These are phyloP conservation scores for Solanum bukasovii DNA, from an alignment of 257 asterid species.

Conservation along the genomic window DNA sequence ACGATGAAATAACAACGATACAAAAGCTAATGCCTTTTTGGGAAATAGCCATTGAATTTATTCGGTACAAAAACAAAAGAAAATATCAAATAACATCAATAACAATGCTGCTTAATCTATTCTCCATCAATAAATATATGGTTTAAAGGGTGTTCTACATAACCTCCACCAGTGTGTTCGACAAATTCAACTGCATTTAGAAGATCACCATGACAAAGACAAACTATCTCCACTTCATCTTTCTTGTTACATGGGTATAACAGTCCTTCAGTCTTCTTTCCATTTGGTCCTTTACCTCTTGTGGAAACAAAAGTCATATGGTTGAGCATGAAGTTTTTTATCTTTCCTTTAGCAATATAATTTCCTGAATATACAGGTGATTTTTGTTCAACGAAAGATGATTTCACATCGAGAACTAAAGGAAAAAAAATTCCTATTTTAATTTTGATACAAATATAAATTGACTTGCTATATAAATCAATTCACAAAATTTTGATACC, in stretches of 20 bases:
- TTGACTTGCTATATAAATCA: too few species aligned
- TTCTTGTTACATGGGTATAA: conserved; percentile 44
- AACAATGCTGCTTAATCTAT: too few species aligned
- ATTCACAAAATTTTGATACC: conserved; percentile 18
- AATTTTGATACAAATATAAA: too few species aligned
- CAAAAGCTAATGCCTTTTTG: too few species aligned
- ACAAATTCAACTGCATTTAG: conserved; percentile 66
- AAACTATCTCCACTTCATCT: conserved; percentile 59
- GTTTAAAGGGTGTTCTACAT: conserved; percentile 56
- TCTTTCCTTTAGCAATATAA: not conserved
- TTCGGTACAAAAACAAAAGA: too few species aligned
- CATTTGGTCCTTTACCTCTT: conserved; percentile 32
- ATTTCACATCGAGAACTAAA: too few species aligned
- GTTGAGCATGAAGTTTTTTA: conserved; percentile 24
- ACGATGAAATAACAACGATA: too few species aligned
- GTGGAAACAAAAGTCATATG: conserved; percentile 56
- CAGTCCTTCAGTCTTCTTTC: conserved; percentile 45
- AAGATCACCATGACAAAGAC: conserved; percentile 68
- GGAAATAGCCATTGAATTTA: too few species aligned
- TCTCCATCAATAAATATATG: conserved; percentile 37
- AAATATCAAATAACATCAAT: too few species aligned
- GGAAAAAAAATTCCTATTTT: too few species aligned
- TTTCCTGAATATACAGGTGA: not conserved
- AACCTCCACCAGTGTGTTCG: conserved; percentile 60
- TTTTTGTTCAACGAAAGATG: not conserved